These are phyloP conservation scores for Sphagnum contortum DNA, from an alignment of 225 moss, liverwort and hornwort species.

Conservation along the genomic window DNA sequence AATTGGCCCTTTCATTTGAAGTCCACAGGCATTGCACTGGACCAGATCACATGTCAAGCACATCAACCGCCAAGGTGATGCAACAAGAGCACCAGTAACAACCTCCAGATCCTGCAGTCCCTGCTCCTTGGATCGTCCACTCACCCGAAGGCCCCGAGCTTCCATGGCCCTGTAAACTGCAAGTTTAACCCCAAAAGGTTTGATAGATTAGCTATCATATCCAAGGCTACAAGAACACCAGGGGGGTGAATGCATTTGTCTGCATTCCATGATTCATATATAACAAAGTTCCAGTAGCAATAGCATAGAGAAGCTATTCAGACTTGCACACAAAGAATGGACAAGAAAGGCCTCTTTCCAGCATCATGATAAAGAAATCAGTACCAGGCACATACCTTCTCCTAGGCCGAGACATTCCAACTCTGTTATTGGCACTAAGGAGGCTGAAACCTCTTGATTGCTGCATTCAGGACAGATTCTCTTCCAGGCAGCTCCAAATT, in stretches of 20 bases:
- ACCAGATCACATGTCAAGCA: conserved; percentile 8
- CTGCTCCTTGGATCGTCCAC: conserved; percentile 14
- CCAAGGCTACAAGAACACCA: neutral
- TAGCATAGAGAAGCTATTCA: neutral
- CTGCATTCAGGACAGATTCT: conserved; percentile 7
- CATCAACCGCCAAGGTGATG: conserved; percentile 9
- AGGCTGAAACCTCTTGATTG: neutral
- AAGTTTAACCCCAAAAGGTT: neutral
- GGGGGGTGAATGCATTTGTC: neutral
- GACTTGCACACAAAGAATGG: neutral
- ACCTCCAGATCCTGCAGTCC: conserved; percentile 4
- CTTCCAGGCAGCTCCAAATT: conserved; percentile 9
- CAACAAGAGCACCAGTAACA: conserved; percentile 3
- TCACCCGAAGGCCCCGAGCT: conserved; percentile 8
- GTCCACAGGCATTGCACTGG: conserved; percentile 10
- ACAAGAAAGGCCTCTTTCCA: neutral
- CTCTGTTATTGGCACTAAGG: conserved; percentile 5
- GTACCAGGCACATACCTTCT: conserved; percentile 5
- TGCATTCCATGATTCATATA: neutral
- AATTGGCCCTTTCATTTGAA: conserved; percentile 4
- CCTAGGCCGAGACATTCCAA: conserved; percentile 7
- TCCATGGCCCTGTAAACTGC: conserved; percentile 13
- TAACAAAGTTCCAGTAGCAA: neutral
- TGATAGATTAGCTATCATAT: no score
- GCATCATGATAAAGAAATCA: neutral